A percentile compares a stretch with the other conserved stretches of the same genome.
These are phyloP conservation scores for Verticillium zaregamsianum DNA, from an alignment of 2,329 filamentous ascomycete species.

Conservation along the genomic window DNA sequence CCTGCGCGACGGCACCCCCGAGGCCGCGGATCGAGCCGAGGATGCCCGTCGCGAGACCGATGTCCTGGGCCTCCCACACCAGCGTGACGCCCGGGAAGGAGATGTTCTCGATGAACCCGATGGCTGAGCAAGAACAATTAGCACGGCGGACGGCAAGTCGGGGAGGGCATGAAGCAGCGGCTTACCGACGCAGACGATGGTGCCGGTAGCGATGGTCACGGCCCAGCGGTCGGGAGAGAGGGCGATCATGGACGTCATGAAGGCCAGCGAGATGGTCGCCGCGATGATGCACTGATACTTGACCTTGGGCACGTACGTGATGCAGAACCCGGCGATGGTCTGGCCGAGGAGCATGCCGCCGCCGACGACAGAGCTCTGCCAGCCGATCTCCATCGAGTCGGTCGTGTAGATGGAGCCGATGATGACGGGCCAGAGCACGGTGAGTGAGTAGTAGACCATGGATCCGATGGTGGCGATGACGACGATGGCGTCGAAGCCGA, in stretches of 20 bases:
- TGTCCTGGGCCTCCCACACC: conserved; percentile 41
- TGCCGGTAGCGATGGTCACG: conserved; percentile 26
- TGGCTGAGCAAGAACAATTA: conserved; percentile 14
- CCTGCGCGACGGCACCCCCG: conserved; percentile 31
- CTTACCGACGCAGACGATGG: conserved; percentile 21
- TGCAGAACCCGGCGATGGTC: conserved; percentile 26
- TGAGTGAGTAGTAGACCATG: conserved; percentile 41
- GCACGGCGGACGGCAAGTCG: not conserved
- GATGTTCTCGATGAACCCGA: conserved; percentile 35
- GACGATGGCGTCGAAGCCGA: conserved; percentile 33
- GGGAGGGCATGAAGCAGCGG: not conserved
- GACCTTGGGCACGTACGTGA: conserved; percentile 31
- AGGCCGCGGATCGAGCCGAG: conserved; percentile 40
- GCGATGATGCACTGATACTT: conserved; percentile 28
- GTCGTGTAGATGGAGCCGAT: conserved; percentile 35
- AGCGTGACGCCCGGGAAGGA: conserved; percentile 38
- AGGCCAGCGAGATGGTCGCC: conserved; percentile 23
- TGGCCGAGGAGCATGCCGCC: conserved; percentile 36
- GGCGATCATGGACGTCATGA: conserved; percentile 25
- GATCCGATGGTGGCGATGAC: conserved; percentile 33
- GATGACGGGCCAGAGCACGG: conserved; percentile 39
- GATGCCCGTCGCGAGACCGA: conserved; percentile 38
- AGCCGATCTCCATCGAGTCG: conserved; percentile 31
- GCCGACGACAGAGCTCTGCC: conserved; percentile 36
- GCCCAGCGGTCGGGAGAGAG: conserved; percentile 22